Evolutionary conservation across 768 basidiomycete species (phyloP).

Genomic region (Boletus sp.): DNA sequence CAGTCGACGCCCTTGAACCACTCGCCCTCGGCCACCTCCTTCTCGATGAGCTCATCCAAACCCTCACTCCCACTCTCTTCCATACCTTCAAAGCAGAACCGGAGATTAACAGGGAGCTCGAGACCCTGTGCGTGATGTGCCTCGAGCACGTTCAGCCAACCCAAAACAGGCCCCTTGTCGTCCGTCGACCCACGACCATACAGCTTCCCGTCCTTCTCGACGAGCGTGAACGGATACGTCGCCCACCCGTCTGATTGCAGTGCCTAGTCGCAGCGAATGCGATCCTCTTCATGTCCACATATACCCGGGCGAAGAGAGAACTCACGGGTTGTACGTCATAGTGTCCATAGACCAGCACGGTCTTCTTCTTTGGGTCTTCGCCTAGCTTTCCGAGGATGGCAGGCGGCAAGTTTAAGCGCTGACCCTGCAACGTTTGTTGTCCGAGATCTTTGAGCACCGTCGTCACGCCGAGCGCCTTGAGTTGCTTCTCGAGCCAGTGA

Average conservation of each 20-base stretch:
- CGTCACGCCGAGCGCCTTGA: conserved; percentile 73
- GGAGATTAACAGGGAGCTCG: conserved; percentile 84
- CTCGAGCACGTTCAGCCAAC: conserved; percentile 88
- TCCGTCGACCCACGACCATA: conserved; percentile 90
- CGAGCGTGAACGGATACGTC: conserved; percentile 79
- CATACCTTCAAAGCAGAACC: conserved; percentile 96
- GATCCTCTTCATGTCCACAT: neutral
- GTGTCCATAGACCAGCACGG: conserved; percentile 89
- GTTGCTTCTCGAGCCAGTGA: conserved; percentile 69
- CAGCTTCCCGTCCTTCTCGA: conserved; percentile 52
- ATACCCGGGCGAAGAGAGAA: neutral
- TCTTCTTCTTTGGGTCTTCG: conserved; percentile 86
- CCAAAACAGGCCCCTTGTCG: conserved; percentile 87
- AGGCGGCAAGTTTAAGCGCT: conserved; percentile 73
- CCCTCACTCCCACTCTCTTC: conserved; percentile 93
- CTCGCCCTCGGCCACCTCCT: conserved; percentile 63
- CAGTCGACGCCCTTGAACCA: conserved; percentile 90
- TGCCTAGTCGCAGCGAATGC: conserved; percentile 28
- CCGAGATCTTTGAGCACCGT: conserved; percentile 77
- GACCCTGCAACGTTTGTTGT: conserved; percentile 65
- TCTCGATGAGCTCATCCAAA: conserved; percentile 78
- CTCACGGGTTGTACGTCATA: conserved; percentile 92
- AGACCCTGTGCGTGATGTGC: conserved; percentile 67
- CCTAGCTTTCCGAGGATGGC: conserved; percentile 82
- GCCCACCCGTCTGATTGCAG: conserved; percentile 76